Evolutionary conservation across 1,284 basidiomycete genomes (phyloP).

Genomic region (Rhodotorula sp.): DNA sequence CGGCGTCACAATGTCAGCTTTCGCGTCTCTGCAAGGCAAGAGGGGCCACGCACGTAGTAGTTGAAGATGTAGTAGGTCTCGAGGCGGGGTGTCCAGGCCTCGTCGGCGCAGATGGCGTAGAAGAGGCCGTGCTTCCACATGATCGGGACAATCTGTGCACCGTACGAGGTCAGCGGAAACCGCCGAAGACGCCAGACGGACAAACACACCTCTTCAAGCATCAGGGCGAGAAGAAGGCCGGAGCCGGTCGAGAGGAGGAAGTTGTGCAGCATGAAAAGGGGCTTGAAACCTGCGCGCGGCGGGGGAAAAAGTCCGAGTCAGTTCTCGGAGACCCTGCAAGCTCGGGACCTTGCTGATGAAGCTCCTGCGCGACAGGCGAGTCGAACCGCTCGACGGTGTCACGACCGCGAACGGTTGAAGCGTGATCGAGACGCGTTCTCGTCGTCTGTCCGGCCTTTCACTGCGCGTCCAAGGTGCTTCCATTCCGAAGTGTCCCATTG

Average conservation of each 20-base stretch:
- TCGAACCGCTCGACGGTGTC: neutral
- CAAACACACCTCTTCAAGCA: slow-evolving; percentile 76
- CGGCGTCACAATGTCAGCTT: neutral
- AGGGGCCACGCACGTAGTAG: slow-evolving; percentile 83
- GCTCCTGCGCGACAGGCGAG: neutral
- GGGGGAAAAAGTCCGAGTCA: neutral
- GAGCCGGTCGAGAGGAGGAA: slow-evolving; percentile 80
- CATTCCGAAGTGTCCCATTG: neutral
- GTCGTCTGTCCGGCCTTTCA: neutral
- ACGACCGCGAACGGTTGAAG: neutral
- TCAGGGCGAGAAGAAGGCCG: slow-evolving; percentile 73
- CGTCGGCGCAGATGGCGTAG: slow-evolving; percentile 72
- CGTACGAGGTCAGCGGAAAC: neutral
- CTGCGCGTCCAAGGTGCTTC: neutral
- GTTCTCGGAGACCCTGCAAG: neutral
- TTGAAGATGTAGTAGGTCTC: slow-evolving; percentile 89
- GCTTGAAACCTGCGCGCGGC: slow-evolving; percentile 66
- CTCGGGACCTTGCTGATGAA: neutral
- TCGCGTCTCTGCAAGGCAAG: neutral
- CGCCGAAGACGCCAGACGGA: neutral
- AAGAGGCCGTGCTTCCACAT: slow-evolving; percentile 68
- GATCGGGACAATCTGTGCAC: slow-evolving; percentile 59
- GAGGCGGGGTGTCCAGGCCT: slow-evolving; percentile 69
- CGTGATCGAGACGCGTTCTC: neutral
- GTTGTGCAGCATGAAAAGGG: slow-evolving; percentile 90